These are phyloP conservation scores for Aleurites moluccanus DNA, from an alignment of 441 rosid genomes.

Conservation along the genomic window DNA sequence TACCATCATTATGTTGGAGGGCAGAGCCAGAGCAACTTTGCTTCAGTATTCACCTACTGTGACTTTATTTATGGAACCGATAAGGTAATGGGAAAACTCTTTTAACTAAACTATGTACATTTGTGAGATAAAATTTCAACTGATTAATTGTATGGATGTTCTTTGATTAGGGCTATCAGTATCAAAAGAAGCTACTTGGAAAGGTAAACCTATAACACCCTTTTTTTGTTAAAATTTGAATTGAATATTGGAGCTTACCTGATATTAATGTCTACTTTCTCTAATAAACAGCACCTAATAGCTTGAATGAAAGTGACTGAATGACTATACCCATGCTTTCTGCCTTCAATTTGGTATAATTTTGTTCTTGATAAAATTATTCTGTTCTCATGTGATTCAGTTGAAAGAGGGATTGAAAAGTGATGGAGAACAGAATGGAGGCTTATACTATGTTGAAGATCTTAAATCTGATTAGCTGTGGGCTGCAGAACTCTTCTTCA, in stretches of 20 bases:
- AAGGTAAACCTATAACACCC: constrained; percentile 45
- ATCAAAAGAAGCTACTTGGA: constrained; percentile 58
- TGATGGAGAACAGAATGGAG: constrained; percentile 35
- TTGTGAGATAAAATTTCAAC: constrained; percentile 1
- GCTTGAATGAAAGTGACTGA: neutral
- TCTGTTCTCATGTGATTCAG: constrained; percentile 30
- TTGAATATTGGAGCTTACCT: neutral
- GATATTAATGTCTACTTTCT: neutral
- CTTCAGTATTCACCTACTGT: constrained; percentile 92
- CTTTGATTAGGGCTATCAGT: constrained; percentile 67
- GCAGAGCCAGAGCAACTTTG: constrained; percentile 92
- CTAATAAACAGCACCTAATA: neutral
- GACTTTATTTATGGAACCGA: constrained; percentile 89
- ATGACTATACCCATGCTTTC: neutral
- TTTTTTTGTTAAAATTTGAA: neutral
- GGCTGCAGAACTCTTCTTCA: neutral
- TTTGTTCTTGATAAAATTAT: constrained; percentile 9
- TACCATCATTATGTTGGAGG: constrained; percentile 92
- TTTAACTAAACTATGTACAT: neutral
- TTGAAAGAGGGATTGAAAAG: constrained; percentile 42
- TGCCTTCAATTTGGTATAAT: neutral
- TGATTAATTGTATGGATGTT: constrained; percentile 20
- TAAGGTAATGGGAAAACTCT: constrained; percentile 48
- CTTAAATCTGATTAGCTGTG: constrained; percentile 40
- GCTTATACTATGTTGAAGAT: constrained; percentile 25